A percentile compares a stretch with the other conserved stretches of the same genome.
phyloP scores from a whole-genome alignment of 345 rosid species.

The Sonneratia caseolaris region DNA sequence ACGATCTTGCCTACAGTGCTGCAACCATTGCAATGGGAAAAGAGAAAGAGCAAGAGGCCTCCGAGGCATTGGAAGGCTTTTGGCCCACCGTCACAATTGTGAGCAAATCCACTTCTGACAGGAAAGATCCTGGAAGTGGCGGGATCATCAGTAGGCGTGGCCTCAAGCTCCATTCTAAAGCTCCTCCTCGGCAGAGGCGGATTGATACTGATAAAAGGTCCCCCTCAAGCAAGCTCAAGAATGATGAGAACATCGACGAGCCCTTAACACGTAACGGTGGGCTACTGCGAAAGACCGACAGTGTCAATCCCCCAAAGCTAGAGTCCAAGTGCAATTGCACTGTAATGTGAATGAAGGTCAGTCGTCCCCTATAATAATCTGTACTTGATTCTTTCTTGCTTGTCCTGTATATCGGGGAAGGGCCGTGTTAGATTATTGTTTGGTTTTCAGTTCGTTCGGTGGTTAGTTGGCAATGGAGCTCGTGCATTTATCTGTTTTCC shows the following conservation, averaged over 20 bases:
- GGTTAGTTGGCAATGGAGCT: not conserved
- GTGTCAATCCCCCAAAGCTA: slow-evolving; percentile 66
- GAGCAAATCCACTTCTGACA: slow-evolving; percentile 49
- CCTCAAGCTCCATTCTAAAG: slow-evolving; percentile 40
- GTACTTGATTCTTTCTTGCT: not conserved
- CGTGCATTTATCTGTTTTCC: not conserved
- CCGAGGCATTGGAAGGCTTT: slow-evolving; percentile 42
- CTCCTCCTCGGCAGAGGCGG: slow-evolving; percentile 32
- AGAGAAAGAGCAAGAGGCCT: slow-evolving; percentile 30
- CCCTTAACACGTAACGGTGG: slow-evolving; percentile 48
- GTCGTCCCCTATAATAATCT: not conserved
- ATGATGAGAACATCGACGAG: slow-evolving; percentile 72
- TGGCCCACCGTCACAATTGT: slow-evolving; percentile 62
- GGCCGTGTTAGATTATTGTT: not conserved
- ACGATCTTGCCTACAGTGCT: slow-evolving; percentile 76
- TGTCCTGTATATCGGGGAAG: not conserved
- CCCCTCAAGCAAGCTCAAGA: slow-evolving; percentile 39
- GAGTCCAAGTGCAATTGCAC: slow-evolving; percentile 97
- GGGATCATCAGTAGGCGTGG: slow-evolving; percentile 37
- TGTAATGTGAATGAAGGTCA: slow-evolving; percentile 55
- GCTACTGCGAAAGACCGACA: slow-evolving; percentile 50
- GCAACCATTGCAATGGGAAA: slow-evolving; percentile 71
- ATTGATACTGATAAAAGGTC: slow-evolving; percentile 39
- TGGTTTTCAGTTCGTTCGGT: not conserved
- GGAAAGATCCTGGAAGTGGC: slow-evolving; percentile 33